These are phyloP conservation scores for Amanita muscaria DNA, from an alignment of 768 basidiomycete species.

Conservation along the genomic window DNA sequence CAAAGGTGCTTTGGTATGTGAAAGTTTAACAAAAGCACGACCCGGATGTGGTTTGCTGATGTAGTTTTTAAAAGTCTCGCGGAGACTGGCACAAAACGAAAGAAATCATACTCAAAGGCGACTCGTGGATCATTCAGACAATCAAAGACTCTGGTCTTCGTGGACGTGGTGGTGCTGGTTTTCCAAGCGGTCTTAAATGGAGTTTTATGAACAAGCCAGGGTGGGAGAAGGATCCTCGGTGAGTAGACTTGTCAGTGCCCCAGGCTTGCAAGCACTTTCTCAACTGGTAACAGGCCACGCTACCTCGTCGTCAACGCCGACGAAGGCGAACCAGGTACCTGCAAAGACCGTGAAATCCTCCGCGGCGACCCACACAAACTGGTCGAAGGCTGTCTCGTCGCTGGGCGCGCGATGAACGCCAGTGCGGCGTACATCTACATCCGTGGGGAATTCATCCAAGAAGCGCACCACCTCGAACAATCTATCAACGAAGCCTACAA, in stretches of 20 bases:
- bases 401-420: constrained; percentile 96
- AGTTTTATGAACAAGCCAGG: constrained; percentile 99
- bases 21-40: neutral
- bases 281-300: too few species aligned
- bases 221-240: constrained; percentile 92
- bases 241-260: too few species aligned
- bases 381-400: constrained; percentile 94
- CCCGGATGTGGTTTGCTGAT: neutral
- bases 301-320: constrained; percentile 98
- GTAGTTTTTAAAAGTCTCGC: constrained; percentile 47
- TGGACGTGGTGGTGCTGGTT: constrained; percentile 94
- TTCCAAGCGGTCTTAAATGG: constrained; percentile 96
- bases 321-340: constrained; percentile 97
- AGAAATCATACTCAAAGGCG: constrained; percentile 91
- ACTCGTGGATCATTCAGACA: constrained; percentile 93
- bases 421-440: constrained; percentile 99
- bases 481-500: constrained; percentile 95
- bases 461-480: constrained; percentile 88
- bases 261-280: too few species aligned
- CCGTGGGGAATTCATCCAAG: constrained; percentile 96
- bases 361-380: constrained; percentile 98
- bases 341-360: constrained; percentile 97
- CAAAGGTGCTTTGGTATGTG: constrained; percentile 80
- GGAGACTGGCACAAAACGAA: constrained; percentile 99
- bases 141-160: constrained; percentile 95